Evolutionary conservation across 306 rosid genomes (phyloP).

Genomic region (Cucurbita ficifolia): DNA sequence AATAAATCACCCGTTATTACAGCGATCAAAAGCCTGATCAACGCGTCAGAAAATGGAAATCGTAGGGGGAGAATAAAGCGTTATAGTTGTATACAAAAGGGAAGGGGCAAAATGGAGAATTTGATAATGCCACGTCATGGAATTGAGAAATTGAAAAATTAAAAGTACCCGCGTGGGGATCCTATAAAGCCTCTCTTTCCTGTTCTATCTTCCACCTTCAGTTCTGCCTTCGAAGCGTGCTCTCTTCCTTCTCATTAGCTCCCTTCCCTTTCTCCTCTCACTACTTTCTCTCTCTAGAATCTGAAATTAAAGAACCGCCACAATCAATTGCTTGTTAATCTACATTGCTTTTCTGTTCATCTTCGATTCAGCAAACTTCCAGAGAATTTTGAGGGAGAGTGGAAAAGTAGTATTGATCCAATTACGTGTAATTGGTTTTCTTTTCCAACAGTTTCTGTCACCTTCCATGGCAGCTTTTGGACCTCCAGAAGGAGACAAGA

Average conservation of each 20-base stretch:
- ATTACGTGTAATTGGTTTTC: slow-evolving; percentile 1
- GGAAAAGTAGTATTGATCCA: slow-evolving; percentile 1
- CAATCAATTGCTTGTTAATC: slow-evolving; percentile 13
- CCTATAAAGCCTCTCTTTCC: slow-evolving; percentile 31
- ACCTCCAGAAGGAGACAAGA: slow-evolving; percentile 10
- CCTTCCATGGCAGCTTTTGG: slow-evolving; percentile 29
- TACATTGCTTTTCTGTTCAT: slow-evolving; percentile 13
- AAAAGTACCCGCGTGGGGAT: slow-evolving; percentile 40
- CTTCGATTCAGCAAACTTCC: slow-evolving; percentile 1
- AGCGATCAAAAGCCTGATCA: slow-evolving; percentile 12
- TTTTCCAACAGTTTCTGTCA: slow-evolving; percentile 4
- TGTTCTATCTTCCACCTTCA: slow-evolving; percentile 19
- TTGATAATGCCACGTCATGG: slow-evolving; percentile 22
- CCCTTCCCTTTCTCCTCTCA: slow-evolving; percentile 13
- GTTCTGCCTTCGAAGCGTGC: slow-evolving; percentile 36
- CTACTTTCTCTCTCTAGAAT: slow-evolving; percentile 10
- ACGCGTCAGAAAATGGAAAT: slow-evolving; percentile 38
- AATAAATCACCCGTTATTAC: background rate
- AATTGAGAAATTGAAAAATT: slow-evolving; percentile 18
- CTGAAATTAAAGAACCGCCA: background rate
- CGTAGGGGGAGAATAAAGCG: background rate
- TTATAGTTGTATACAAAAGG: background rate
- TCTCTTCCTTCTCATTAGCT: slow-evolving; percentile 18
- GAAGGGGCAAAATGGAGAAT: background rate
- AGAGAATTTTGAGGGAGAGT: background rate